A percentile compares a stretch with the other conserved stretches of the same genome.
Conservation (phyloP, 805 yeast genomes). For the Candida nanaspora region DNA sequence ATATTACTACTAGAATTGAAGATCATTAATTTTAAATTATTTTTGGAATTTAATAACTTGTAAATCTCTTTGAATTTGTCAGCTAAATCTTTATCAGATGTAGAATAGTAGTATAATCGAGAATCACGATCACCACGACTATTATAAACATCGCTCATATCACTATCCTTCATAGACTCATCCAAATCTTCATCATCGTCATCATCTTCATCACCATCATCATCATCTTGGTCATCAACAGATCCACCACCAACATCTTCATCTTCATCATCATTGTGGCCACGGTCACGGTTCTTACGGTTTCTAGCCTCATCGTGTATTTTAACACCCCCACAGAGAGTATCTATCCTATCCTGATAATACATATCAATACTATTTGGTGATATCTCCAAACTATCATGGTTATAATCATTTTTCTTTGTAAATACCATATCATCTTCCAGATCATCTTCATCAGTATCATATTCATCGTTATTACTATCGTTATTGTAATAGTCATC, state of each 20-base stretch:
- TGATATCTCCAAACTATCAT: background rate
- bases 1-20: background rate
- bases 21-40: background rate
- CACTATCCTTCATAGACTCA: too few species aligned
- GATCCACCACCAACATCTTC: background rate
- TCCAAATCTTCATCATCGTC: background rate
- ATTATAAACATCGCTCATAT: too few species aligned
- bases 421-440: too few species aligned
- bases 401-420: background rate
- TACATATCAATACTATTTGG: background rate
- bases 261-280: background rate
- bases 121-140: too few species aligned
- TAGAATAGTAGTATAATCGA: too few species aligned
- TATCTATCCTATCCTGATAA: background rate
- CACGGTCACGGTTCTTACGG: background rate
- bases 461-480: too few species aligned
- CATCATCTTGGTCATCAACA: slow-evolving; percentile 10
- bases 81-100: background rate
- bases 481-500: slow-evolving; percentile 4
- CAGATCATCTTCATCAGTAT: slow-evolving; percentile 4
- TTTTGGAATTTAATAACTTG: background rate
- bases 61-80: background rate
- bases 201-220: slow-evolving; percentile 1
- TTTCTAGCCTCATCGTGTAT: background rate
- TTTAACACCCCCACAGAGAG: background rate